Evolutionary conservation across 108 stramenopile species (phyloP), one percentile per base, ranked within the genome.

Genomic region (Aurantiochytrium sp.): DNA sequence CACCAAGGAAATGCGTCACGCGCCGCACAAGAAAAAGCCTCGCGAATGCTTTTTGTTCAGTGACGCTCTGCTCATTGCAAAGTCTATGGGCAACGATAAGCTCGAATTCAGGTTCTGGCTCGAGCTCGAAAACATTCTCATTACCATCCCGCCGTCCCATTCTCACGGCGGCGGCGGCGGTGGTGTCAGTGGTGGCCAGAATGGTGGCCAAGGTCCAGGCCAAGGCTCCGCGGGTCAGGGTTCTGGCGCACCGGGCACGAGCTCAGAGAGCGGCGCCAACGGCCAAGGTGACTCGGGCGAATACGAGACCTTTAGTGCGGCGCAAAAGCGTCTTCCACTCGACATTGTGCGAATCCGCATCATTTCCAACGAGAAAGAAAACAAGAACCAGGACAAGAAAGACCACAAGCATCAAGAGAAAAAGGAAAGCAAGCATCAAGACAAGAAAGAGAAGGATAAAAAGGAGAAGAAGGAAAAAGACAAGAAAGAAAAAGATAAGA

Each of bases 21-120:
- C 73, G 12, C 73, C 73, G 5, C 51, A 51, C 51, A 83, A 83
- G 73, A 83, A 83, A 44, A 83, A 83, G 73, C 73, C 73, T 0
- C 73, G 73, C 51, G 49, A 83, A 23, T 83, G 44, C 51, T 83
- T 51, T 53, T n/a, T 83, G 18, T 83, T 83, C 51, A 83, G 5
- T 6, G 73, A 83, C 51, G 73, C 73, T 5, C 51, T 83, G 6
- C 73, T 83, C 2, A 23, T 83, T 53, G 73, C 73, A 5, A 83
- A 83, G 51, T 53, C 73, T 1, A 53, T 83, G 44, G 73, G 73
- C 44, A 69, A 69, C 64, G 73, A 83, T 5, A 83, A 83, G 4
- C 73, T 83, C 28, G 73, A 83, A n/a, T 83, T 83, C 51, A 25
- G 73, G n/a, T 83, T 83, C 21, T 83, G 73, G 73, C 51, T 83